Conservation (phyloP, 2,329 filamentous ascomycete genomes). For the Elsinoe perseae region DNA sequence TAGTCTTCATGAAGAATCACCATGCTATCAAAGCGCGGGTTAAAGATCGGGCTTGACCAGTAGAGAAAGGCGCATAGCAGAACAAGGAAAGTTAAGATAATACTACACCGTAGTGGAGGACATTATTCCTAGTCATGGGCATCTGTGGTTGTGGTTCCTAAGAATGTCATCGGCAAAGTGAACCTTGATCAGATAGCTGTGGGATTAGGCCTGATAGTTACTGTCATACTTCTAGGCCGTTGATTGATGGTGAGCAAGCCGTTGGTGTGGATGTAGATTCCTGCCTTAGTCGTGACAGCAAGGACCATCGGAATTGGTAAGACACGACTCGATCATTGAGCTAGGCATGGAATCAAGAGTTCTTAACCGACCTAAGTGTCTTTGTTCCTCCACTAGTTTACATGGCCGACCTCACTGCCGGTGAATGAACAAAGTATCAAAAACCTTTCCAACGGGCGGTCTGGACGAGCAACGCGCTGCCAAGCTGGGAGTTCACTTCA, state of each 20-base stretch:
- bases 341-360: background rate
- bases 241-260: background rate
- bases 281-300: background rate
- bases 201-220: background rate
- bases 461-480: background rate
- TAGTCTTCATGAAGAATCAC: too few relatives aligned
- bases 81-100: too few relatives aligned
- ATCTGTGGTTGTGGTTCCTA: too few relatives aligned
- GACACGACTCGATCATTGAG: background rate
- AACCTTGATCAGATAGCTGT: background rate
- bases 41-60: too few relatives aligned
- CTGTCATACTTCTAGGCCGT: background rate
- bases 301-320: background rate
- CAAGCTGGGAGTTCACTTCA: background rate
- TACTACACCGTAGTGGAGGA: too few relatives aligned
- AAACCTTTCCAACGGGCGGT: conserved; percentile 1
- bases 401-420: too few relatives aligned
- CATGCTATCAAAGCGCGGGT: too few relatives aligned
- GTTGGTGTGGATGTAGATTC: background rate
- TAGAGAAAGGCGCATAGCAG: too few relatives aligned
- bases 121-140: too few relatives aligned
- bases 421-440: background rate
- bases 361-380: too few relatives aligned
- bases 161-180: background rate
- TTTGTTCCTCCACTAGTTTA: too few relatives aligned